These are phyloP conservation scores for Tulasnella sp. DNA, from an alignment of 768 basidiomycete species.

Conservation along the genomic window DNA sequence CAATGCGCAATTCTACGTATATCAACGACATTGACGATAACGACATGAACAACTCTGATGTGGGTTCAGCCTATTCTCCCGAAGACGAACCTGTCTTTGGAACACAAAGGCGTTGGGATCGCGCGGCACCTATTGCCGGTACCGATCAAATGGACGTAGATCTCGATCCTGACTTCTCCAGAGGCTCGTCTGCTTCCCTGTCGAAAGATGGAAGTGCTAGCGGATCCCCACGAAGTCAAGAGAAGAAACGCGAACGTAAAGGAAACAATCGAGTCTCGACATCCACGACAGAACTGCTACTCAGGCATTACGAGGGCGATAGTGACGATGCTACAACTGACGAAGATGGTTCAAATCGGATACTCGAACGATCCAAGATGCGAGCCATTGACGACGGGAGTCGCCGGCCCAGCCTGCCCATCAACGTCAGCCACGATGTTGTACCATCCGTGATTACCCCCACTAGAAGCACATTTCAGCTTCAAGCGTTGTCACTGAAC, in stretches of 20 bases:
- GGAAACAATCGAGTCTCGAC: background rate
- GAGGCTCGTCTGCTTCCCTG: background rate
- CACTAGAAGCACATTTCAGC: background rate
- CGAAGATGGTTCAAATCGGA: constrained; percentile 25
- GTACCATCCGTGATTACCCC: background rate
- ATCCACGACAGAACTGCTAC: background rate
- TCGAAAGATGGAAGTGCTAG: background rate
- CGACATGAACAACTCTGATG: constrained; percentile 13
- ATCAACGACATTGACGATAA: too few species aligned
- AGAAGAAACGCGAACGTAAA: constrained; percentile 5
- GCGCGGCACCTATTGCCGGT: background rate
- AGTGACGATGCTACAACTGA: constrained; percentile 19
- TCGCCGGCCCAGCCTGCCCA: constrained; percentile 32
- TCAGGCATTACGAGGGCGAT: background rate
- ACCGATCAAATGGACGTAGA: constrained; percentile 12
- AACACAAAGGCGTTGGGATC: background rate
- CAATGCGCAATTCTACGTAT: background rate
- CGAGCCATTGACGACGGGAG: constrained; percentile 35
- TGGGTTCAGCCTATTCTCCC: constrained; percentile 12
- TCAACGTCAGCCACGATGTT: constrained; percentile 22
- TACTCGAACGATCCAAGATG: constrained; percentile 31
- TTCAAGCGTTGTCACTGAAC: background rate
- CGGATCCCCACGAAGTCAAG: background rate
- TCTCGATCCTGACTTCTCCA: background rate
- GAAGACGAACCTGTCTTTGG: constrained; percentile 2